Base-by-base conservation (phyloP, 2,329 filamentous ascomycete species). In the Echinosphaeria canescens region DNA sequence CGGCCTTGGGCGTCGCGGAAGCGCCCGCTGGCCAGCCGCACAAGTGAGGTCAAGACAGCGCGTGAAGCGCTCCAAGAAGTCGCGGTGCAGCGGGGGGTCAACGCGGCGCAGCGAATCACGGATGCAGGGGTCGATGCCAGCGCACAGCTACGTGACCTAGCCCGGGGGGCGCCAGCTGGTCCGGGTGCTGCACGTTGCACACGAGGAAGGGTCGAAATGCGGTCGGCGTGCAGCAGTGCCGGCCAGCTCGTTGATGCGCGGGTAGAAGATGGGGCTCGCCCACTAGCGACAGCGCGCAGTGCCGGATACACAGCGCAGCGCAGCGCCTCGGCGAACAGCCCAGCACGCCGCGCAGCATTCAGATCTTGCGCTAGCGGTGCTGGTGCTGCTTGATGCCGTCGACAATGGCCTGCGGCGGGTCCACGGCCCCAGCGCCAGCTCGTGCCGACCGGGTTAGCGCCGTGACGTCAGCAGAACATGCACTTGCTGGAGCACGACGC, bases 251-350 rank as follows among this genome's bases (percentile, higher is more conserved):
- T 98, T 93, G 58, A 95, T 95, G 42, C 91, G 73, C 8, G 88
- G 88, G 48, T 95, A 95, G 54, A 95, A 95, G 39, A 93, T 93
- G n/a, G 85, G n/a, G 85, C 49, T 98, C 85, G 37, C 88, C 85
- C 13, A 98, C 88, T 8, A 98, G 60, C 36, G 72, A 81, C 24
- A 98, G 56, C 0, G 88, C 88, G 46, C 85, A 98, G 50, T 98
- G 85, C 1, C 81, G 66, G 39, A 98, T 92, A 23, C 71, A 64
- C 74, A 93, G 81, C 0, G 84, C 85, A 53, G 95, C 88, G 64
- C 74, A 93, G 81, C 0, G 84, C 85, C 53, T 95, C 88, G 5
- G 75, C 70, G 42, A 91, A 95, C 4, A 88, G 66, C 48, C 88
- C 0, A 88, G 85, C 1, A 95, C 79, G 27, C 85, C 88, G 27